Evolutionary conservation across 2,329 filamentous ascomycete species (phyloP).

Genomic region (Nannizzia gypsea): DNA sequence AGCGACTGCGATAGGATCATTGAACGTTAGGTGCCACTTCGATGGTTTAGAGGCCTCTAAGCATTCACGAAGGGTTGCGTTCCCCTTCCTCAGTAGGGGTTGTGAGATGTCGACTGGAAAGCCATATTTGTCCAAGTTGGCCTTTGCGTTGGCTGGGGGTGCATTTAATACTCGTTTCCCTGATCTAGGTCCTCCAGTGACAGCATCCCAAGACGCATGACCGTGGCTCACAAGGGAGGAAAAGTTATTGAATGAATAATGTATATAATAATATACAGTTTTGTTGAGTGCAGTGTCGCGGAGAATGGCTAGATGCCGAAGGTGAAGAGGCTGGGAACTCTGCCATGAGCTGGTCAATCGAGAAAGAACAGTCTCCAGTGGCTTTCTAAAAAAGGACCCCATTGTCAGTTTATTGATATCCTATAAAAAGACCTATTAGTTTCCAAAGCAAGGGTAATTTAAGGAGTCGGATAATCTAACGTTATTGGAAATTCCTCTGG

Average conservation of each 20-base stretch:
- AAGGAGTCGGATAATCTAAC: conserved; percentile 18
- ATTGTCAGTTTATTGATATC: conserved; percentile 33
- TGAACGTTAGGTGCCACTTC: conserved; percentile 25
- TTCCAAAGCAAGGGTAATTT: not conserved
- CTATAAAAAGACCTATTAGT: conserved; percentile 15
- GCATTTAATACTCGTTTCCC: conserved; percentile 17
- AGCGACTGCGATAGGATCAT: conserved; percentile 24
- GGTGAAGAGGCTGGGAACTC: conserved; percentile 45
- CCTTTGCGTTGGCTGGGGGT: conserved; percentile 23
- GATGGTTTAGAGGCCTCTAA: conserved; percentile 23
- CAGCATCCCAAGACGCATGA: conserved; percentile 43
- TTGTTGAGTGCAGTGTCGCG: conserved; percentile 41
- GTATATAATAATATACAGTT: conserved; percentile 42
- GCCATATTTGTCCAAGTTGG: conserved; percentile 37
- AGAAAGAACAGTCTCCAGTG: conserved; percentile 42
- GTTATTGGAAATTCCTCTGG: conserved; percentile 39
- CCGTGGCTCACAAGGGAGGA: conserved; percentile 41
- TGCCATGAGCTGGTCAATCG: conserved; percentile 47
- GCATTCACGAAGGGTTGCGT: conserved; percentile 34
- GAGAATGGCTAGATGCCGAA: conserved; percentile 46
- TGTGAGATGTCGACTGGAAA: conserved; percentile 29
- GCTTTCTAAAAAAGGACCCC: conserved; percentile 43
- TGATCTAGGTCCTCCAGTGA: conserved; percentile 28
- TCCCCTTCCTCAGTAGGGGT: conserved; percentile 31
- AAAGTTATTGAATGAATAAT: conserved; percentile 44